Evolutionary conservation across 2,329 filamentous ascomycete genomes (phyloP), one percentile per base, ranked within the genome.

Genomic region (Fusarium sp.): DNA sequence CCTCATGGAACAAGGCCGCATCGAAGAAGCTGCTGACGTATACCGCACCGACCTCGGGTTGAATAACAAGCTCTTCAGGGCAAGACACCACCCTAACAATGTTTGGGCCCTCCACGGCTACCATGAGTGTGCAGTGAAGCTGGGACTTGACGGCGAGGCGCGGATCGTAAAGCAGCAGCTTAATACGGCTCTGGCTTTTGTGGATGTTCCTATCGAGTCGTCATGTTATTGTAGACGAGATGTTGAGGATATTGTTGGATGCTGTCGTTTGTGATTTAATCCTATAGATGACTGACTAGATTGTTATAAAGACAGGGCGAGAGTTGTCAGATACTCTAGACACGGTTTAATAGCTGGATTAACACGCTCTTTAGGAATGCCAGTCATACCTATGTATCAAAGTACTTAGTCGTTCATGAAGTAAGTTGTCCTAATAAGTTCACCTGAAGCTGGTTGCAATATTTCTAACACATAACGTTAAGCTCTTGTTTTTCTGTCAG

Each of bases 41-140:
- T 92, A 92, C 70, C 81, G 81, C 12, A 88, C 88, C 1, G 90
- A 92, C 70, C 79, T 92, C 15, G 90, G 90, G 0, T 76, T 90
- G 11, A 84, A 87, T 65, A 82, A 84, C 41, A 87, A 85, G 5
- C 79, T 93, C 10, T 89, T 90, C 3, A 84, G 91, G 29, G 87
- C 90, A 2, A 80, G 88, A 36, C 87, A 88, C 68, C 92, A 94
- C 79, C 90, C 88, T 9, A 90, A 90, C 54, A 94, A 94, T 70
- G 88, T 94, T 0, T 94, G 92, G 92, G 87, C 91, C 27, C 79
- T 94, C 68, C 89, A 92, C 75, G 92, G 92, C 0, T 91, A 90
- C 68, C 86, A 92, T 65, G 92, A 94, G 80, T 93, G 92, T 76
- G 77, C 93, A 54, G 76, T 84, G 12, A 87, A 83, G 68, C 78